Conservation (phyloP, 1,284 basidiomycete species). For the Erythrobasidium hasegawianum region DNA sequence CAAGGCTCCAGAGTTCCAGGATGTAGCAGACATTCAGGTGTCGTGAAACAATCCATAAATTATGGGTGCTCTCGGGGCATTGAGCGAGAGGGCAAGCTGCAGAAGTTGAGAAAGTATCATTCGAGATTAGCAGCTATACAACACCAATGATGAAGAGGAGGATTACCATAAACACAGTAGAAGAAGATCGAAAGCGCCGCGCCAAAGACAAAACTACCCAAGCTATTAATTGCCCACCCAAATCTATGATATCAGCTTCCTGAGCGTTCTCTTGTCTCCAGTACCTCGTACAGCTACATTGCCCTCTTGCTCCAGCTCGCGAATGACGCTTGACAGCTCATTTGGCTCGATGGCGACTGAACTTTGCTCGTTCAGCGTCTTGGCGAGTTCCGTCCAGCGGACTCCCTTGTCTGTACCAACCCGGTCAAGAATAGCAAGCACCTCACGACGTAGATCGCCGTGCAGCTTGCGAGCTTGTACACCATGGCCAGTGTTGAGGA, state of each 20-base stretch:
- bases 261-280: slow-evolving; percentile 24
- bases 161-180: no score
- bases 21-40: no score
- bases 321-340: slow-evolving; percentile 28
- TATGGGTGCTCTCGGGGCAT: no score
- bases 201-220: no score
- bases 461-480: slow-evolving; percentile 73
- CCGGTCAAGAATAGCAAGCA: slow-evolving; percentile 62
- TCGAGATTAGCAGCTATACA: no score
- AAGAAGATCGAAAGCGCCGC: neutral
- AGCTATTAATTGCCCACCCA: no score
- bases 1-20: no score
- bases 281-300: slow-evolving; percentile 21
- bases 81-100: no score
- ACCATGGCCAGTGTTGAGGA: slow-evolving; percentile 90
- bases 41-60: no score
- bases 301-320: slow-evolving; percentile 32
- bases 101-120: no score
- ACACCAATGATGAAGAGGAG: no score
- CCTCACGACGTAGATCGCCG: slow-evolving; percentile 76
- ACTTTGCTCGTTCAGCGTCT: slow-evolving; percentile 70
- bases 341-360: slow-evolving; percentile 56
- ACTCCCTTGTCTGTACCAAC: slow-evolving; percentile 59
- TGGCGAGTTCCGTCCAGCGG: slow-evolving; percentile 73
- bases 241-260: slow-evolving; percentile 9